Conservation (phyloP, 1,284 basidiomycete species). For the Phellopilus nigrolimitatus region DNA sequence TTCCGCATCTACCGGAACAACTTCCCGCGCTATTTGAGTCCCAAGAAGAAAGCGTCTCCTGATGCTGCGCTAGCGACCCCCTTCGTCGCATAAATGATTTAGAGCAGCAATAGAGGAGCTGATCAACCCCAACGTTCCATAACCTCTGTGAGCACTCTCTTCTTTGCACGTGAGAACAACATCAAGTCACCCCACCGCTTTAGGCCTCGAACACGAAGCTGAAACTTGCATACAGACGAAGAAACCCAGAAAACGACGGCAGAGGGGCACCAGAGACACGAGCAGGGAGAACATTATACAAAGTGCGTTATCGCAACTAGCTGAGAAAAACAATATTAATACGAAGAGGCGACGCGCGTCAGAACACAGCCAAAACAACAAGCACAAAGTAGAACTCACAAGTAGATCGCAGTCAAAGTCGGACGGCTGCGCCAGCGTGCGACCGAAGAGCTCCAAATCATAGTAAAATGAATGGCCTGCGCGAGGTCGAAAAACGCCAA, state of each 20-base stretch:
- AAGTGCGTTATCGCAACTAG: conserved; percentile 43
- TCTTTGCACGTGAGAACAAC: conserved; percentile 5
- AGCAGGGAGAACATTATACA: conserved; percentile 89
- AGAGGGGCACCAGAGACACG: conserved; percentile 78
- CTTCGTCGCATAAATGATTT: too few relatives aligned
- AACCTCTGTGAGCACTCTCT: conserved; percentile 53
- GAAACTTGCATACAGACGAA: conserved; percentile 84
- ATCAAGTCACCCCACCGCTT: conserved; percentile 73
- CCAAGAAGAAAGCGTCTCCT: too few relatives aligned
- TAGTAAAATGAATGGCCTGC: conserved; percentile 87
- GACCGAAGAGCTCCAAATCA: conserved; percentile 79
- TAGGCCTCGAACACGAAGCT: conserved; percentile 84
- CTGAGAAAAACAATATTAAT: conserved; percentile 57
- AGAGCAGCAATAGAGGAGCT: too few relatives aligned
- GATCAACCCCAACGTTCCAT: conserved; percentile 90
- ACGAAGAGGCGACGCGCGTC: conserved; percentile 34
- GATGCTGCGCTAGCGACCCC: too few relatives aligned
- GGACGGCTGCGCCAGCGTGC: conserved; percentile 95
- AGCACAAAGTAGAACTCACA: conserved; percentile 47
- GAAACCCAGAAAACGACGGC: conserved; percentile 81
- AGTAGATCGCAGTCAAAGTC: conserved; percentile 87
- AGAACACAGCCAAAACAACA: not conserved
- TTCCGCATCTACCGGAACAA: too few relatives aligned
- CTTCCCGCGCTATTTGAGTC: too few relatives aligned
- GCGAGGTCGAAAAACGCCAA: conserved; percentile 92